Base-by-base conservation (phyloP, 225 moss, liverwort and hornwort species). In the Bryum argenteum region DNA sequence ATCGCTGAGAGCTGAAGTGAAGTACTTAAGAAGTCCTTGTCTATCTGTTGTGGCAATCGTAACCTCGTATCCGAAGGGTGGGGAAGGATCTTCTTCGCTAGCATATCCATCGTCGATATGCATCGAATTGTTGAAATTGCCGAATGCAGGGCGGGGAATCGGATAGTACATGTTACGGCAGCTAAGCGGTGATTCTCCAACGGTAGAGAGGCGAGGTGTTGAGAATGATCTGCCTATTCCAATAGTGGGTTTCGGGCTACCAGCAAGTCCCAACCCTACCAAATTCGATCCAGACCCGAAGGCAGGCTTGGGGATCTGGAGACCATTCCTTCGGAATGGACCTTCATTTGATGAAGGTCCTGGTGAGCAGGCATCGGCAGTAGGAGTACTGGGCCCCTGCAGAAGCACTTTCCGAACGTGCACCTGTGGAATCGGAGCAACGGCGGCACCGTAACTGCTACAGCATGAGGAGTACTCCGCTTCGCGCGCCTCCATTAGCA, bases 1-100 rank as follows among this genome's bases (percentile, higher is more conserved):
- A 59, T 81, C 88, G 67, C 89, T 82, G 45, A 94, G 79, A 74
- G 89, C 90, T 51, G 88, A 78, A 52, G 91, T 94, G 69, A 91
- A 90, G 37, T 89, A 79, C 54, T 87, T 94, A 17, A 94, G 69
- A 69, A 94, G 91, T 37, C 94, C 91, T 61, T 80, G 88, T 59
- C 94, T 90, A 72, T 94, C 94, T 11, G 90, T 83, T n/a, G 91
- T 90, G 19, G 94, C 90, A 63, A 94, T 56, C n/a, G 90, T 84
- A 20, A 94, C 82, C 81, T 94, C 91, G 58, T 85, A 94, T 18
- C 94, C 94, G 52, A 83, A 89, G 18, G 61, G 21, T 58, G 80
- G 83, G 16, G 47, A 66, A 38, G 76, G 70, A 64, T 79, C 79
- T 12, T 91, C 87, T 45, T 89, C 88, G 69, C 79, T 85, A 6